Conservation (phyloP, 208 protist genomes). For the Acanthamoeba castellanii region DNA sequence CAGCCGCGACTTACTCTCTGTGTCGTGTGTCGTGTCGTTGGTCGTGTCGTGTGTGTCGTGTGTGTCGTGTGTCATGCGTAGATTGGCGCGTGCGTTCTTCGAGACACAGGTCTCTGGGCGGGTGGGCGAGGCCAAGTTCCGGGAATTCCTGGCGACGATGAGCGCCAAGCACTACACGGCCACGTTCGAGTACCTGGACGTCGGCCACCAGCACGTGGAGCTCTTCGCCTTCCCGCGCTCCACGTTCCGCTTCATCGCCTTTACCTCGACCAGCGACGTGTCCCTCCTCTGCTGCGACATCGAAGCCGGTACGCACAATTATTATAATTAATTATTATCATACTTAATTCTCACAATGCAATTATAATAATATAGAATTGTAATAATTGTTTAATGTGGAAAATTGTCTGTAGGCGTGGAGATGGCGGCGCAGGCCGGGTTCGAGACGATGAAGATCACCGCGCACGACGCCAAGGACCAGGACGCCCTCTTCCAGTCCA, state of each 20-base stretch:
- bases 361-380: not conserved
- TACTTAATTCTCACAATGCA: not conserved
- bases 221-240: not conserved
- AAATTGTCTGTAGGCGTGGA: not conserved
- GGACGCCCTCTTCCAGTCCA: not conserved
- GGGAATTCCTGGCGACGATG: not conserved
- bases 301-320: not conserved
- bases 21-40: not conserved
- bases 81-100: slow-evolving; percentile 2
- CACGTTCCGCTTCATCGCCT: slow-evolving; percentile 6
- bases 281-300: slow-evolving; percentile 24
- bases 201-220: not conserved
- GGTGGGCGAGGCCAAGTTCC: not conserved
- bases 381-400: not conserved
- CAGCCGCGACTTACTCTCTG: not conserved
- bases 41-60: no score
- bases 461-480: not conserved
- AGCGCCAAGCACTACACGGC: slow-evolving; percentile 5
- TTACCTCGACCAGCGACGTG: not conserved
- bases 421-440: not conserved
- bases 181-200: not conserved
- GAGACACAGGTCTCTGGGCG: not conserved
- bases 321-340: not conserved
- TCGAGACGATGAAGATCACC: not conserved
- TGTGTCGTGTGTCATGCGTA: not conserved